Evolutionary conservation across 1,284 basidiomycete genomes (phyloP).

Genomic region (Porodaedalea pini): DNA sequence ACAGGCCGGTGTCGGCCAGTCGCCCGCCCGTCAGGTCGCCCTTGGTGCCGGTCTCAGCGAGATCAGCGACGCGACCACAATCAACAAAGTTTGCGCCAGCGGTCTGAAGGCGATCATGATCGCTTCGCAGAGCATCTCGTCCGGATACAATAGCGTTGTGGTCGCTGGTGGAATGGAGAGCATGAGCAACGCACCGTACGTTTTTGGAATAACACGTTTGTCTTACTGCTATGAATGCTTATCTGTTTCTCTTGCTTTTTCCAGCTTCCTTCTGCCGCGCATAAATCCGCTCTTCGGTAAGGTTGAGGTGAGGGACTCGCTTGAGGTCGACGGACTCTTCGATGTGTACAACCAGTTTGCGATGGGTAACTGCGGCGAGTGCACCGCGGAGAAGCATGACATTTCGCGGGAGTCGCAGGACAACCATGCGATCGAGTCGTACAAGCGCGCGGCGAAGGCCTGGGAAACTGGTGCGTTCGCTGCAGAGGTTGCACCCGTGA

Average conservation of each 20-base stretch:
- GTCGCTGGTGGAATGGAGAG: conserved; percentile 96
- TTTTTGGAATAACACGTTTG: conserved; percentile 24
- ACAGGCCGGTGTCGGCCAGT: conserved; percentile 94
- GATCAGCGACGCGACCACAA: conserved; percentile 93
- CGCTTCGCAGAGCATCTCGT: conserved; percentile 85
- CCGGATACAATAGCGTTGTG: conserved; percentile 84
- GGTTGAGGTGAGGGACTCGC: conserved; percentile 81
- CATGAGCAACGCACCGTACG: conserved; percentile 94
- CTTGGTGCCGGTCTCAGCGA: conserved; percentile 81
- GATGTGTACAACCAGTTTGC: conserved; percentile 95
- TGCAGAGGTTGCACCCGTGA: conserved; percentile 90
- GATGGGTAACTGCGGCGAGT: conserved; percentile 95
- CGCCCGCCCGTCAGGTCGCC: conserved; percentile 92
- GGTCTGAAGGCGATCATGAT: conserved; percentile 95
- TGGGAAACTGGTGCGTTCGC: conserved; percentile 86
- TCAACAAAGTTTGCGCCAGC: conserved; percentile 98
- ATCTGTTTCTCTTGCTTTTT: conserved; percentile 5
- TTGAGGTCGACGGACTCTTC: conserved; percentile 92
- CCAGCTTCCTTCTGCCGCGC: conserved; percentile 85
- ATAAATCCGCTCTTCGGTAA: conserved; percentile 88
- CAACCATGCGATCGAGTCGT: conserved; percentile 89
- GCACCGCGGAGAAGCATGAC: conserved; percentile 77
- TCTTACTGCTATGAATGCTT: conserved; percentile 7
- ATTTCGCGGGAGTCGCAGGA: conserved; percentile 89
- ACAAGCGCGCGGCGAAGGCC: conserved; percentile 87